phyloP scores from a whole-genome alignment of 495 filamentous ascomycete species.

The Tuber melanosporum region DNA sequence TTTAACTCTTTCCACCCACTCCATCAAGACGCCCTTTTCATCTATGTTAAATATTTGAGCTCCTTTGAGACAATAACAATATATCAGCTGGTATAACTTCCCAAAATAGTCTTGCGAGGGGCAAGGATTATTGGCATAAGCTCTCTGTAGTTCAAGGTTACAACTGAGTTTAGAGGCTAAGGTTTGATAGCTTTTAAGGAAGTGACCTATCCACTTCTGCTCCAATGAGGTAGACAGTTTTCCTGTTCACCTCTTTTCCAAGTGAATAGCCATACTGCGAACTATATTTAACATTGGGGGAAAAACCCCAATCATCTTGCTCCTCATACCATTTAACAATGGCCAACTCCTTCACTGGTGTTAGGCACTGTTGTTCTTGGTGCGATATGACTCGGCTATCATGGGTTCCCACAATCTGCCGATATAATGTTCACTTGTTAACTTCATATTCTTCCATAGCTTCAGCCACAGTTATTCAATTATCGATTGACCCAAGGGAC shows the following conservation, averaged over 20 bases:
- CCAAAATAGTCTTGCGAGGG: slow-evolving; percentile 3
- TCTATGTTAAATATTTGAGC: slow-evolving; percentile 8
- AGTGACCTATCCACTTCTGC: slow-evolving; percentile 2
- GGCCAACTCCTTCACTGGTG: too few species aligned
- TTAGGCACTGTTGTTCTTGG: too few species aligned
- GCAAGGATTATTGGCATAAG: not conserved
- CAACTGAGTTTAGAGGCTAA: slow-evolving; percentile 8
- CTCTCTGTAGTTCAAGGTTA: slow-evolving; percentile 8
- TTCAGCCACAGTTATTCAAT: too few species aligned
- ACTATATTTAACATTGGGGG: too few species aligned
- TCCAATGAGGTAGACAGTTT: not conserved
- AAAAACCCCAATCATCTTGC: too few species aligned
- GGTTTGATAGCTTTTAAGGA: slow-evolving; percentile 8
- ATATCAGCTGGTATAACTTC: not conserved
- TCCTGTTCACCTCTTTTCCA: not conserved
- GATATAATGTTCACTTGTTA: too few species aligned
- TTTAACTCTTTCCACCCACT: not conserved
- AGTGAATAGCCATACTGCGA: too few species aligned
- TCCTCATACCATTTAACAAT: too few species aligned
- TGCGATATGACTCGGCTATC: too few species aligned
- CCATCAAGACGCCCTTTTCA: slow-evolving; percentile 12
- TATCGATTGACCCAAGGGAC: too few species aligned
- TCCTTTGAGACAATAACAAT: not conserved
- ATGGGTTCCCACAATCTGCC: too few species aligned
- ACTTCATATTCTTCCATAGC: too few species aligned